Evolutionary conservation across 257 asterid species (phyloP).

Genomic region (Linderniella brevidens): DNA sequence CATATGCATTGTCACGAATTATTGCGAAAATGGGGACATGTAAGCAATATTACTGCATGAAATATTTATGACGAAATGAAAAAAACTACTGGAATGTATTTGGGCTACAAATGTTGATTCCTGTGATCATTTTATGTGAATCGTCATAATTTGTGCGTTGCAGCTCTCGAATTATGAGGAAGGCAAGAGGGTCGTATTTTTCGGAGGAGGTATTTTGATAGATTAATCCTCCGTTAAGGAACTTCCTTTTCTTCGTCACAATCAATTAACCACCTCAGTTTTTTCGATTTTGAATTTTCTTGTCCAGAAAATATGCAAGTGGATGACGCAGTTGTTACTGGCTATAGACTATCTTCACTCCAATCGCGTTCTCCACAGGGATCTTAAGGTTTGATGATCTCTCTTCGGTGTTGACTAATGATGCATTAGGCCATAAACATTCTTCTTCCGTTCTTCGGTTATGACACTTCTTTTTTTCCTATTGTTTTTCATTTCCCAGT

Average conservation of each 20-base stretch:
- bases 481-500: no score
- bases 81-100: not conserved
- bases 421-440: not conserved
- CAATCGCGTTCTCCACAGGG: constrained; percentile 78
- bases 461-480: constrained; percentile 10
- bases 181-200: constrained; percentile 58
- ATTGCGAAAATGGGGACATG: constrained; percentile 87
- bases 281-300: constrained; percentile 7
- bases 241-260: not conserved
- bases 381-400: constrained; percentile 79
- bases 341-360: constrained; percentile 85
- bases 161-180: constrained; percentile 60
- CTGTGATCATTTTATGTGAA: not conserved
- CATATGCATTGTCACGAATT: constrained; percentile 70
- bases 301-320: constrained; percentile 80
- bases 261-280: not conserved
- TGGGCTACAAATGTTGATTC: not conserved
- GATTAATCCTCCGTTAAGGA: not conserved
- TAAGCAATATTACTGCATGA: constrained; percentile 28
- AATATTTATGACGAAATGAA: not conserved
- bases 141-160: no score
- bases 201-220: constrained; percentile 97
- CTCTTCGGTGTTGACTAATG: no score
- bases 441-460: constrained; percentile 9
- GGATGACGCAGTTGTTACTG: constrained; percentile 75